A percentile compares a stretch with the other conserved stretches of the same genome.
Evolutionary conservation across 2,329 filamentous ascomycete genomes (phyloP).

Genomic region (Pochonia chlamydosporia): DNA sequence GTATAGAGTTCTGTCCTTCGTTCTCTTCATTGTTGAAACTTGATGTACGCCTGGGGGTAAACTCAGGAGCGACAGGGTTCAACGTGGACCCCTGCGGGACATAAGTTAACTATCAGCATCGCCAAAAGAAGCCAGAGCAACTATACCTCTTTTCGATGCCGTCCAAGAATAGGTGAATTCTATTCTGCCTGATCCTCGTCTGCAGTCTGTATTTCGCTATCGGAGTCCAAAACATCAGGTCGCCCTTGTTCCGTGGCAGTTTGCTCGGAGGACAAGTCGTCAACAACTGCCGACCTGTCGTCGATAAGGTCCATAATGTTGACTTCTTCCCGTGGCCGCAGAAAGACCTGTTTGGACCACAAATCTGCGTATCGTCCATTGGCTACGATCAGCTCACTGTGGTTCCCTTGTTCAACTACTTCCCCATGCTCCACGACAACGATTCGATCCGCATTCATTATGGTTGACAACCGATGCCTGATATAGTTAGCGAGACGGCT

Average conservation of each 20-base stretch:
- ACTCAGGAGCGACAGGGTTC: conserved; percentile 50
- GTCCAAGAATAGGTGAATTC: conserved; percentile 27
- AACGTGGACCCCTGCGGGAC: conserved; percentile 43
- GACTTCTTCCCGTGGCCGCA: conserved; percentile 38
- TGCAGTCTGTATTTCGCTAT: conserved; percentile 17
- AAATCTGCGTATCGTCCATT: conserved; percentile 58
- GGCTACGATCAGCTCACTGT: conserved; percentile 51
- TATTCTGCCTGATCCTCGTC: conserved; percentile 15
- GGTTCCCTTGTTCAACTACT: conserved; percentile 58
- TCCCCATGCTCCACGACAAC: conserved; percentile 58
- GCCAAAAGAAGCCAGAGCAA: not conserved
- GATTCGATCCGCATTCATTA: conserved; percentile 63
- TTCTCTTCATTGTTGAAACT: not conserved
- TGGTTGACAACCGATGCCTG: conserved; percentile 64
- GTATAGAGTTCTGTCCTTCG: not conserved
- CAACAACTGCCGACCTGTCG: conserved; percentile 22
- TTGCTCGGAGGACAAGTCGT: conserved; percentile 30
- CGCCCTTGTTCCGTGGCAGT: conserved; percentile 29
- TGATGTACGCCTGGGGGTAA: conserved; percentile 38
- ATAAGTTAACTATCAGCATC: conserved; percentile 32
- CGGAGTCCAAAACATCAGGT: conserved; percentile 12
- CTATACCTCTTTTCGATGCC: conserved; percentile 43
- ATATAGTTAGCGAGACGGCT: conserved; percentile 8
- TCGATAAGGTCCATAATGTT: conserved; percentile 7
- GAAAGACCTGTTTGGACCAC: conserved; percentile 59